Evolutionary conservation across 352 stramenopile genomes (phyloP).

Genomic region (Phytophthora megakarya): DNA sequence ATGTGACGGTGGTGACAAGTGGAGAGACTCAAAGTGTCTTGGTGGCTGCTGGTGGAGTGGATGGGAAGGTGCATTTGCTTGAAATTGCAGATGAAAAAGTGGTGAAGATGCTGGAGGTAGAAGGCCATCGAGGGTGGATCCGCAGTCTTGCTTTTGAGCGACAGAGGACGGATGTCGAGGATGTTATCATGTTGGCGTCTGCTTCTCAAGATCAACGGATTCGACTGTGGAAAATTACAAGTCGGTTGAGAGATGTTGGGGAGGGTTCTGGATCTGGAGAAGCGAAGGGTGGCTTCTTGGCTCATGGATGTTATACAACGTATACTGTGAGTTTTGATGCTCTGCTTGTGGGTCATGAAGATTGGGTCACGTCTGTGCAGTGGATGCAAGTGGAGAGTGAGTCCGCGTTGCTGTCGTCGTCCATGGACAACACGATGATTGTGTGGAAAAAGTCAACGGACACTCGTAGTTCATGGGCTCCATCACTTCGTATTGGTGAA

Average conservation of each 20-base stretch:
- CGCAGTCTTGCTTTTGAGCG: constrained; percentile 61
- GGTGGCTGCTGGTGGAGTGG: constrained; percentile 68
- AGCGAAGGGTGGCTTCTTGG: constrained; percentile 42
- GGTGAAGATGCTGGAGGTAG: constrained; percentile 44
- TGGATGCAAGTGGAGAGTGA: constrained; percentile 44
- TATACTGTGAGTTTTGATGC: constrained; percentile 72
- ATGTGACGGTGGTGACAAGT: constrained; percentile 20
- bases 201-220: constrained; percentile 75
- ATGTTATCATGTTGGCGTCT: constrained; percentile 52
- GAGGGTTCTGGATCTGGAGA: constrained; percentile 7
- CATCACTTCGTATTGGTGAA: constrained; percentile 60
- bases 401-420: constrained; percentile 55
- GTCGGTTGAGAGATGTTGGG: background rate
- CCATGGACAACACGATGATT: constrained; percentile 84
- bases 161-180: background rate
- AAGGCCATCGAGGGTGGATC: constrained; percentile 75
- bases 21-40: constrained; percentile 40
- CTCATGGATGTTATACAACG: constrained; percentile 12
- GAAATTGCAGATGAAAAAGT: constrained; percentile 40
- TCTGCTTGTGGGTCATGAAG: constrained; percentile 73
- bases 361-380: constrained; percentile 79
- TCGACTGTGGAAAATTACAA: constrained; percentile 66
- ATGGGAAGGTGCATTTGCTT: constrained; percentile 69
- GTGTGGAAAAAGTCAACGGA: constrained; percentile 49
- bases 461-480: constrained; percentile 41